Conservation (phyloP, 2,329 filamentous ascomycete genomes). For the Aureobasidium vineae region DNA sequence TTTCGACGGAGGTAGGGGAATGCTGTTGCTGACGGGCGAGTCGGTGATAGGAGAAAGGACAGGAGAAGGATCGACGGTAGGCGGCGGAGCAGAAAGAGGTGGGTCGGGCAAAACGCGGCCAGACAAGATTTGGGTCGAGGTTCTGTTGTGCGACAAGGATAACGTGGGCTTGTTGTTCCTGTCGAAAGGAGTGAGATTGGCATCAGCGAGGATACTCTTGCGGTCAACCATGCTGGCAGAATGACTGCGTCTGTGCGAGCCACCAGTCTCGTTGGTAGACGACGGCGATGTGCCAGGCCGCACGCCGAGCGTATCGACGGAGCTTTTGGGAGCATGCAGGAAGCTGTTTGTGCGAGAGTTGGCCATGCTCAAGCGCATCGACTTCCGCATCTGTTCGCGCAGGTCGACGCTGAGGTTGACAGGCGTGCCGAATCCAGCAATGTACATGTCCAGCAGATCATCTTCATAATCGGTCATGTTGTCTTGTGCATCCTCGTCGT, state of each 20-base stretch:
- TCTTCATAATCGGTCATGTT: constrained; percentile 38
- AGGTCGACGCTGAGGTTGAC: constrained; percentile 19
- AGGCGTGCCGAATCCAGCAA: constrained; percentile 51
- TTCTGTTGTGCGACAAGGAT: constrained; percentile 4
- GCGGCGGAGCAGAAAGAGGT: not conserved
- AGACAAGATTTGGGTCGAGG: constrained; percentile 21
- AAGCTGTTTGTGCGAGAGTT: constrained; percentile 11
- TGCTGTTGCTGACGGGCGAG: not conserved
- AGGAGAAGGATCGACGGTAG: not conserved
- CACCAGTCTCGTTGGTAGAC: constrained; percentile 37
- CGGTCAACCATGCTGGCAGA: constrained; percentile 25
- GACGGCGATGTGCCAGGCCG: constrained; percentile 24
- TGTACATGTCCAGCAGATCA: constrained; percentile 61
- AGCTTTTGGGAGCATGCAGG: constrained; percentile 1
- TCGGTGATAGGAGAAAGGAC: not conserved
- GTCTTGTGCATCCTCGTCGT: constrained; percentile 51
- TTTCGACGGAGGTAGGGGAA: constrained; percentile 2
- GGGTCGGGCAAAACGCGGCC: not conserved
- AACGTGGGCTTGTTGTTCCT: constrained; percentile 17
- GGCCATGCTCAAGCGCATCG: constrained; percentile 19
- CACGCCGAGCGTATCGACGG: constrained; percentile 6
- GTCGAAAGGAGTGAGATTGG: constrained; percentile 18
- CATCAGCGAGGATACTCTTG: constrained; percentile 17
- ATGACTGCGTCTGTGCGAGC: constrained; percentile 29
- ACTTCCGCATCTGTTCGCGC: constrained; percentile 6